Evolutionary conservation across 257 asterid genomes (phyloP), one percentile per base, ranked within the genome.

Genomic region (Coffea eugenioides): DNA sequence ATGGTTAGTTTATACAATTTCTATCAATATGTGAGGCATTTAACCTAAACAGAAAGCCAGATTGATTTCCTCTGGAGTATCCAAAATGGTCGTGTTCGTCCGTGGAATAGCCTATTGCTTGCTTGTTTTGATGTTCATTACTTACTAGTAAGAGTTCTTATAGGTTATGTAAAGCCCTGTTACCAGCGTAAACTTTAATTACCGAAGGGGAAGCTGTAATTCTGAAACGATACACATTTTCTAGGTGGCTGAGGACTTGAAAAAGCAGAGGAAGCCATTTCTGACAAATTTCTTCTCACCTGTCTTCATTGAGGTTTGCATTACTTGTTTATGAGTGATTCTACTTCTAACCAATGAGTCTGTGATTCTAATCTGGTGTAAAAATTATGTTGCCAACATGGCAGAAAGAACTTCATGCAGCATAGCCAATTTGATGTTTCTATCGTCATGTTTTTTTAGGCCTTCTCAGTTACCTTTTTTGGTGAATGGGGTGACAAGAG

Each of bases 401-500:
- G n/a, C 8, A 20, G 64, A 18, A 56, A 16, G n/a, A 56, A 18
- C 8, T 20, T 18, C 64, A 18, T 56, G 64, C 5, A 20, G 6
- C 1, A 18, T 56, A 8, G 64, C 64, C 20, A 56, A 56, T 18
- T 51, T 16, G 64, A 56, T 56, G 64, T 56, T 51, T 18, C 25
- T 3, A 56, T 56, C 20, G n/a, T 56, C 25, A 4, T 56, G n/a
- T 56, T 56, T 18, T 18, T 41, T 5, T 41, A 69, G 74, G 74
- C 74, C 23, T 69, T 69, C 54, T 69, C 74, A 4, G 74, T 69
- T 69, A 69, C 73, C 52, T 41, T 41, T 69, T 69, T 69, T 69
- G 52, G 74, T 41, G 74, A 69, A 69, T 69, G 74, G 74, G 74
- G 74, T 69, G 74, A 41, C 31, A 69, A 69, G 74, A 69, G 74